Evolutionary conservation across 352 stramenopile species (phyloP), one percentile per base, ranked within the genome.

Genomic region (Pythium angustatum): DNA sequence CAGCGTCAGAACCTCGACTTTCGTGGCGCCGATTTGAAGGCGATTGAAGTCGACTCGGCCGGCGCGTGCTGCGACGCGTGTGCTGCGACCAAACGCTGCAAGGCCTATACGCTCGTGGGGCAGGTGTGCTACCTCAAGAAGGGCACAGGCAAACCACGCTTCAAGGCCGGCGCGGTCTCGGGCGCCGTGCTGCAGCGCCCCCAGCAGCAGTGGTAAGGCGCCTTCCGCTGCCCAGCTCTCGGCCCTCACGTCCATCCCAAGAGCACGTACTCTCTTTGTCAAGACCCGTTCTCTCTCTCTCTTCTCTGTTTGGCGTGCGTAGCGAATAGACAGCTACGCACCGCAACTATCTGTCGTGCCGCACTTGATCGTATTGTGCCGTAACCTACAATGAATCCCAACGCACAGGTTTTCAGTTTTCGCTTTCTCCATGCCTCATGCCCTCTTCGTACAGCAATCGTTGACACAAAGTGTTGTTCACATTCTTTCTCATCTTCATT

Each of bases 121-220:
- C 66, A 84, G 50, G 81, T 75, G 19, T 88, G 79, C 62, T 88
- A 87, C 70, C 58, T 88, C 22, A 88, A 87, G 64, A 63, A 28
- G 27, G 66, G 78, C 19, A 27, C 43, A 6, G 76, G 73, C 28
- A 68, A 69, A 50, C 59, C 44, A 14, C 66, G 65, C 47, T 43
- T 21, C 21, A 71, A 79, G 34, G 52, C 63, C 19, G 69, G 68
- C n/a, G 75, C 68, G 7, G 51, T 83, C 45, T 87, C 78, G 4
- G 76, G 62, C 21, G 33, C 63, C 19, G 41, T 66, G 34, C 63
- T 49, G 28, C 31, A 44, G 19, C 9, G 24, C 38, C 26, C 22
- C 3, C 27, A 28, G 24, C 34, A 50, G 38, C 53, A 61, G 53
- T 50, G 38, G 53, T 61, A 61, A 61, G 53, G 14, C 4, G 28